phyloP scores from a whole-genome alignment of 2,329 filamentous ascomycete genomes.

The Tolypocladium endophyticum region DNA sequence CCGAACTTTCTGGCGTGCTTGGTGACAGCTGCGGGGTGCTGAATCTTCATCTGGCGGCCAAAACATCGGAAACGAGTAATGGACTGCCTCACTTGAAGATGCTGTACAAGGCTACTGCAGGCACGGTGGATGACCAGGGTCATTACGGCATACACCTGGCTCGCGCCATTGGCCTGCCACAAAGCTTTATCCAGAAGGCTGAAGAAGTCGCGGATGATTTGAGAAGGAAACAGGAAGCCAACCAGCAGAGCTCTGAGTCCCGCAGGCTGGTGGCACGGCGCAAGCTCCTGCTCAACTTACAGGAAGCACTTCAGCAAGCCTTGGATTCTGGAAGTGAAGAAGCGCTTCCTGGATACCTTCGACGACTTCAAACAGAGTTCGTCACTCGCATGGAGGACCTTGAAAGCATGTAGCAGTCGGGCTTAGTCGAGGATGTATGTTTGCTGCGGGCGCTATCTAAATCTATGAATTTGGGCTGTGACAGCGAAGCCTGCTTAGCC shows the following conservation, averaged over 20 bases:
- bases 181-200: constrained; percentile 55
- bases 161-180: constrained; percentile 61
- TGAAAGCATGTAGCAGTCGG: constrained; percentile 26
- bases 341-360: constrained; percentile 33
- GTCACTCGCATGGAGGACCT: constrained; percentile 58
- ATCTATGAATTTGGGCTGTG: background rate
- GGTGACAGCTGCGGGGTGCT: constrained; percentile 66
- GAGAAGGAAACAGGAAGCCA: constrained; percentile 43
- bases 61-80: constrained; percentile 41
- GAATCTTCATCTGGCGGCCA: constrained; percentile 70
- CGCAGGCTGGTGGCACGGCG: constrained; percentile 52
- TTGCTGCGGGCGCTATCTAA: background rate
- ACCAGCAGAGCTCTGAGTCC: constrained; percentile 46
- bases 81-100: constrained; percentile 61
- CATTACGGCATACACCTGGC: constrained; percentile 84
- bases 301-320: constrained; percentile 63
- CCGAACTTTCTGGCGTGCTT: constrained; percentile 68
- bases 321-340: constrained; percentile 50
- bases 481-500: background rate
- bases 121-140: constrained; percentile 51
- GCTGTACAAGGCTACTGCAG: constrained; percentile 73
- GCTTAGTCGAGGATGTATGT: background rate
- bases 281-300: constrained; percentile 62
- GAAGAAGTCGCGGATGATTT: constrained; percentile 55
- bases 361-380: constrained; percentile 59